Evolutionary conservation across 345 rosid genomes (phyloP).

Genomic region (Euphorbia lathyris): DNA sequence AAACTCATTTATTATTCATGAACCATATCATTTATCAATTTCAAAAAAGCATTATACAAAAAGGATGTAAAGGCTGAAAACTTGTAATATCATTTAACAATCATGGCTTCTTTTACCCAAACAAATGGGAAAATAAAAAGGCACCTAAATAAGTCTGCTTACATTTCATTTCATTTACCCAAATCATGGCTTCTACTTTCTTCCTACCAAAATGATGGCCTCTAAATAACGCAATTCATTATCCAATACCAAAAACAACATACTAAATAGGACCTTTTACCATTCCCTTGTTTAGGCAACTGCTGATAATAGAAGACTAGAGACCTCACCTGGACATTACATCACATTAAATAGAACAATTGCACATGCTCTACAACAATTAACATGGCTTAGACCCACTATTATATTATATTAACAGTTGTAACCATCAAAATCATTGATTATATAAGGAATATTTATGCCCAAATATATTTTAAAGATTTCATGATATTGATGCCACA

Average conservation of each 20-base stretch:
- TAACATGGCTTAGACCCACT: conserved; percentile 25
- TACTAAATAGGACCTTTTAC: conserved; percentile 12
- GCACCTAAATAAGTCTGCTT: too few relatives aligned
- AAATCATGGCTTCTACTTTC: too few relatives aligned
- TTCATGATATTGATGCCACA: neutral
- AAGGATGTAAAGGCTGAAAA: too few relatives aligned
- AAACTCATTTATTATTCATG: too few relatives aligned
- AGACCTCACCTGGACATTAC: neutral
- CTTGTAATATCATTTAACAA: too few relatives aligned
- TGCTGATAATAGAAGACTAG: conserved; percentile 28
- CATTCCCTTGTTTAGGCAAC: conserved; percentile 19
- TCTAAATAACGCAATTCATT: conserved; percentile 6
- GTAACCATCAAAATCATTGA: conserved; percentile 8
- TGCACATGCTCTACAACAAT: conserved; percentile 34
- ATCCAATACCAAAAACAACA: neutral
- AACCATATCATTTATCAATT: too few relatives aligned
- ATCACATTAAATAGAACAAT: conserved; percentile 20
- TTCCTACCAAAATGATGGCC: neutral
- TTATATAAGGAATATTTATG: neutral
- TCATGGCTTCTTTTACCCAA: too few relatives aligned
- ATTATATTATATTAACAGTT: conserved; percentile 3
- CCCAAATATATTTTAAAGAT: neutral
- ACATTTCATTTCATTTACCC: too few relatives aligned
- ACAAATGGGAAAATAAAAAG: too few relatives aligned
- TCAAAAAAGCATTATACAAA: too few relatives aligned